These are phyloP conservation scores for Xylaria palmicola DNA, from an alignment of 495 filamentous ascomycete genomes.

Conservation along the genomic window DNA sequence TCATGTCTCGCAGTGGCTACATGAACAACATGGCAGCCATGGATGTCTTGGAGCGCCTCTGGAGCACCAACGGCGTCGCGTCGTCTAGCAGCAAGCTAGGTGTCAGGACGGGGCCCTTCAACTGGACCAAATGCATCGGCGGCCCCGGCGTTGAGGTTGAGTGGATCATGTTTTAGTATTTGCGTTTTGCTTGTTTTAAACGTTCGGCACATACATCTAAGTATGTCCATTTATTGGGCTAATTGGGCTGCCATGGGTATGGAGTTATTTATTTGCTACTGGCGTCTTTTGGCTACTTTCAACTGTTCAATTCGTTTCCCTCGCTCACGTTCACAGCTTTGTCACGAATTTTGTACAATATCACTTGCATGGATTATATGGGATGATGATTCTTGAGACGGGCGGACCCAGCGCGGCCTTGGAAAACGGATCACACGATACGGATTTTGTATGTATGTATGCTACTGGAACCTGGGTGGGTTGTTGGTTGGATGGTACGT, in stretches of 20 bases:
- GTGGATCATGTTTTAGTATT: slow-evolving; percentile 75
- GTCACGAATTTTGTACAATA: slow-evolving; percentile 16
- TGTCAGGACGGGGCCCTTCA: slow-evolving; percentile 53
- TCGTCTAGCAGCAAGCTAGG: slow-evolving; percentile 35
- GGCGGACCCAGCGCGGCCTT: neutral
- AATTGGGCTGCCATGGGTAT: slow-evolving; percentile 4
- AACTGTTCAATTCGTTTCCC: slow-evolving; percentile 3
- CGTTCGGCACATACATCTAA: neutral
- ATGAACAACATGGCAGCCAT: slow-evolving; percentile 87
- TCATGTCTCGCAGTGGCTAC: slow-evolving; percentile 84
- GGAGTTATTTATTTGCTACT: slow-evolving; percentile 4
- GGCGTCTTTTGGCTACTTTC: neutral
- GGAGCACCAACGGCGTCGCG: slow-evolving; percentile 58
- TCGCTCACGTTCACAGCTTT: neutral
- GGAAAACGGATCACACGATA: slow-evolving; percentile 14
- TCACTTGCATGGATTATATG: slow-evolving; percentile 15
- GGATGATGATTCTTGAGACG: slow-evolving; percentile 14
- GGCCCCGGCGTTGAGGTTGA: slow-evolving; percentile 67
- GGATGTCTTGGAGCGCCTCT: slow-evolving; percentile 81
- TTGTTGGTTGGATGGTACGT: neutral
- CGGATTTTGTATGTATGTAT: slow-evolving; percentile 14
- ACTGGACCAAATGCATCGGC: slow-evolving; percentile 76
- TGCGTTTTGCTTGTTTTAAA: neutral
- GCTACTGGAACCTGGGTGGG: neutral
- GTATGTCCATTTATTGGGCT: neutral